Conservation (phyloP, 371 early-diverging fungal species). For the Rhizomucor pusillus region DNA sequence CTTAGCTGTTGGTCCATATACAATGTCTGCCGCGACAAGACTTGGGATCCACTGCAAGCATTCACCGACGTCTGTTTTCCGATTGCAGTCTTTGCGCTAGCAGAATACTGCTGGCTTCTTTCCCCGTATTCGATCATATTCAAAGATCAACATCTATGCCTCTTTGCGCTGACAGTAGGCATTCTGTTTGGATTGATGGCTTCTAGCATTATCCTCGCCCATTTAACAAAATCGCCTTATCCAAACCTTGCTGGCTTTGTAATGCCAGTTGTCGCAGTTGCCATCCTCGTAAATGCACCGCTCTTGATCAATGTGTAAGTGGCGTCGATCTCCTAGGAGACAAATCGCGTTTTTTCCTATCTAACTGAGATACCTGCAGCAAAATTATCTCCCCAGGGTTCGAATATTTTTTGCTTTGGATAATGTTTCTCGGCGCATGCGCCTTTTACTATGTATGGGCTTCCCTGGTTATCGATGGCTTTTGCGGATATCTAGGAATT, state of each 20-base stretch:
- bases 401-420: conserved; percentile 17
- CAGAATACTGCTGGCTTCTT: conserved; percentile 67
- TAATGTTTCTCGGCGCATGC: conserved; percentile 5
- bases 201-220: conserved; percentile 87
- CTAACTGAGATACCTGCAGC: no score
- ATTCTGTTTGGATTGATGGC: conserved; percentile 86
- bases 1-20: conserved; percentile 24
- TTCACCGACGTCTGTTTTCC: conserved; percentile 39
- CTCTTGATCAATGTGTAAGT: conserved; percentile 42
- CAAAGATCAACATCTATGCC: conserved; percentile 60
- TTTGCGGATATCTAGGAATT: conserved; percentile 83
- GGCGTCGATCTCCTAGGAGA: background rate
- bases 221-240: conserved; percentile 78
- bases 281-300: conserved; percentile 56
- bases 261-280: conserved; percentile 69
- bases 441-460: conserved; percentile 60
- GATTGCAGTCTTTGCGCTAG: conserved; percentile 49
- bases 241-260: conserved; percentile 73
- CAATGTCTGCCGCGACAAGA: conserved; percentile 26
- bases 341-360: no score
- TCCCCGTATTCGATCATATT: conserved; percentile 63
- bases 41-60: conserved; percentile 11
- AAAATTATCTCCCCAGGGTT: conserved; percentile 8
- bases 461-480: conserved; percentile 76
- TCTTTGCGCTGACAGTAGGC: conserved; percentile 73